Evolutionary conservation across 495 filamentous ascomycete genomes (phyloP).

Genomic region (Hyaloscypha hepaticicola): DNA sequence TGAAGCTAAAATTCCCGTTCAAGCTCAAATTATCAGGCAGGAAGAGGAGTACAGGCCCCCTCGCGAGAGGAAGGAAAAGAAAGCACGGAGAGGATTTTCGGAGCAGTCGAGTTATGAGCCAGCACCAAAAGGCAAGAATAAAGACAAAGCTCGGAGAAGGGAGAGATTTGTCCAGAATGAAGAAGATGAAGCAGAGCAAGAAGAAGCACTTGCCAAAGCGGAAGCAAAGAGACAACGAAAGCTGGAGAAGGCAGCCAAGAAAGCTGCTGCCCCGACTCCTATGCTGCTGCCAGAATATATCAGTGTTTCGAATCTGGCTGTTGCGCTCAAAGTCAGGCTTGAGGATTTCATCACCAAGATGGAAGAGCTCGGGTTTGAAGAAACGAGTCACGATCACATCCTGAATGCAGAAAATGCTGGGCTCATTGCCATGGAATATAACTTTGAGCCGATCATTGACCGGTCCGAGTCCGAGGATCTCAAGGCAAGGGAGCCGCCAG

Average conservation of each 20-base stretch:
- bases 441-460: constrained; percentile 87
- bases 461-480: constrained; percentile 66
- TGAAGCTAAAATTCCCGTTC: background rate
- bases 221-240: constrained; percentile 28
- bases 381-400: constrained; percentile 73
- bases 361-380: constrained; percentile 79
- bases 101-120: constrained; percentile 1
- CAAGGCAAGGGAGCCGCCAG: constrained; percentile 63
- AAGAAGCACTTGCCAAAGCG: constrained; percentile 24
- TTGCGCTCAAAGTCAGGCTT: constrained; percentile 67
- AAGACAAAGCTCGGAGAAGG: constrained; percentile 25
- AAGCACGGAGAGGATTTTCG: constrained; percentile 5
- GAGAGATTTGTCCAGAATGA: constrained; percentile 26
- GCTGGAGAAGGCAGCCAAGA: constrained; percentile 33
- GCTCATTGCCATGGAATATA: constrained; percentile 87
- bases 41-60: constrained; percentile 9
- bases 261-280: constrained; percentile 50
- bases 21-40: background rate
- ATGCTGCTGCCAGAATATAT: constrained; percentile 89
- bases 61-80: constrained; percentile 4
- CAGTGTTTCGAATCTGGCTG: constrained; percentile 80
- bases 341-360: constrained; percentile 74
- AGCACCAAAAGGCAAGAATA: constrained; percentile 2
- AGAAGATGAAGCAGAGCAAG: constrained; percentile 17
- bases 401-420: constrained; percentile 88